Evolutionary conservation across 176 grass and related monocot species (phyloP).

Genomic region (Oropetium thomaeum): DNA sequence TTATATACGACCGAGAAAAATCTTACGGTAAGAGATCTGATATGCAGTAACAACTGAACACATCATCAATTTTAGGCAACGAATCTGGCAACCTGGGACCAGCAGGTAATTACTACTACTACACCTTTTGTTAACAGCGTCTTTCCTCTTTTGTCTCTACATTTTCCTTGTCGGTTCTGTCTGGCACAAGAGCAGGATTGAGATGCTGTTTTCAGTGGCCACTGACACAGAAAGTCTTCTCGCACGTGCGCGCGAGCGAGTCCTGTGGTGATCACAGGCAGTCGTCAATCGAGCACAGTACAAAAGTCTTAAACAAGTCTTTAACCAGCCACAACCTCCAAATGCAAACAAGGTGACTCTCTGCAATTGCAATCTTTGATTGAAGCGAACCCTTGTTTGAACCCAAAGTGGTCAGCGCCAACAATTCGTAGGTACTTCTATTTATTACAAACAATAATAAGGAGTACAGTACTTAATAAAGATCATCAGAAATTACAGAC

Average conservation of each 20-base stretch:
- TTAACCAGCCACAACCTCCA: background rate
- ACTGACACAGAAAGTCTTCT: background rate
- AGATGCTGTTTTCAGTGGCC: background rate
- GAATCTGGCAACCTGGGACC: too few relatives aligned
- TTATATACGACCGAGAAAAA: too few relatives aligned
- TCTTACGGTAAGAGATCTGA: too few relatives aligned
- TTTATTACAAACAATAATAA: conserved; percentile 27
- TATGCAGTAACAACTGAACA: too few relatives aligned
- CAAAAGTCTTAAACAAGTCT: background rate
- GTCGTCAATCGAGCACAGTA: background rate
- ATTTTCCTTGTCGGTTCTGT: background rate
- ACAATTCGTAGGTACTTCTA: background rate
- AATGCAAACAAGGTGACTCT: background rate
- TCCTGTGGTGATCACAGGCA: background rate
- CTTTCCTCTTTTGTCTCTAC: too few relatives aligned
- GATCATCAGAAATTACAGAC: conserved; percentile 2
- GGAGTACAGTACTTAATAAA: too few relatives aligned
- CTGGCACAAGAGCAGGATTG: background rate
- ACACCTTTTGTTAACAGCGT: too few relatives aligned
- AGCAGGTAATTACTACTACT: too few relatives aligned
- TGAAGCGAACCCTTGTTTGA: background rate
- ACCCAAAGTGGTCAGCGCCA: background rate
- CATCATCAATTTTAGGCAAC: too few relatives aligned
- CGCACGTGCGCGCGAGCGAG: conserved; percentile 17
- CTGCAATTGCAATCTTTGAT: background rate